These are phyloP conservation scores for Holtermanniella nyarrowii DNA, from an alignment of 768 basidiomycete species.

Conservation along the genomic window DNA sequence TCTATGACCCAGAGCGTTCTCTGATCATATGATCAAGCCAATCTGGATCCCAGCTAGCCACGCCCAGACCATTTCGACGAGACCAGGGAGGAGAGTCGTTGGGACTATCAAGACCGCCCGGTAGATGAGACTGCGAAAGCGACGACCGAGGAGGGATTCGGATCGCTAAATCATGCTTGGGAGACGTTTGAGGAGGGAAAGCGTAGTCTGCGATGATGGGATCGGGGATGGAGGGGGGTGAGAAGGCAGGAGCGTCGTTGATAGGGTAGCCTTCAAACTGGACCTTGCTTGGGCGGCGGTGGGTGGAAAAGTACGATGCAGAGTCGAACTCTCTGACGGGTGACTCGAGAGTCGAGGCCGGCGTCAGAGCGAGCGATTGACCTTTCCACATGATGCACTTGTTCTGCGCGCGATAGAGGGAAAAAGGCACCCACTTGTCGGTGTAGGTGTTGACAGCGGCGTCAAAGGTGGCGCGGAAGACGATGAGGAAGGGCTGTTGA, in stretches of 20 bases:
- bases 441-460: constrained; percentile 38
- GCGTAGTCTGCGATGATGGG: constrained; percentile 9
- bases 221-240: background rate
- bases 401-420: constrained; percentile 38
- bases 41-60: constrained; percentile 33
- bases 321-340: constrained; percentile 2
- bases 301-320: constrained; percentile 1
- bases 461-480: constrained; percentile 39
- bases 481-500: constrained; percentile 24
- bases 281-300: constrained; percentile 35
- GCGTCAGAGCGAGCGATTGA: constrained; percentile 10
- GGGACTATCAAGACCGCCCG: background rate
- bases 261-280: constrained; percentile 29
- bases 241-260: background rate
- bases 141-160: constrained; percentile 6
- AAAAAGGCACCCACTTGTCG: constrained; percentile 39
- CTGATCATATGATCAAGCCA: constrained; percentile 30
- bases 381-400: constrained; percentile 33
- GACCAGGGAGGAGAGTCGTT: background rate
- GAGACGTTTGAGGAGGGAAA: constrained; percentile 12
- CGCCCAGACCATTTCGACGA: constrained; percentile 6
- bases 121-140: constrained; percentile 8
- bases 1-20: no score
- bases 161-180: background rate
- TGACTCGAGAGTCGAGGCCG: constrained; percentile 2